Base-by-base conservation (phyloP, 78 protist genomes). In the Chrysochromulina tobinii region DNA sequence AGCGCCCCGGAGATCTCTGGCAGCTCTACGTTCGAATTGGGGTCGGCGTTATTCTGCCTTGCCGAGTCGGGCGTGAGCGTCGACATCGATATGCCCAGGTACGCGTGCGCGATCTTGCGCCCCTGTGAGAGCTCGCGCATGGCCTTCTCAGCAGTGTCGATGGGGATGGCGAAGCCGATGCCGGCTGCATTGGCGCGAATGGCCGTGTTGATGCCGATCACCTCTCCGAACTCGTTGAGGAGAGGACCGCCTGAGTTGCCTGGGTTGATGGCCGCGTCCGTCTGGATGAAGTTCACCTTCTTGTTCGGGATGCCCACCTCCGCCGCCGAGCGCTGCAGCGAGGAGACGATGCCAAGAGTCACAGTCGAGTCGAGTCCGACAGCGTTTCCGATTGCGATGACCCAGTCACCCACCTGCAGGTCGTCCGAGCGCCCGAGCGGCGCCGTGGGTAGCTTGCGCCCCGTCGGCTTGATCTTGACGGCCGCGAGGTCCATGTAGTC, bases 121-220 rank as follows among this genome's bases (percentile, higher is more conserved):
- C 87, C 87, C 38, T 1, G 5, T 50, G 87, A 1, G 50, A 55
- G 87, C 58, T 20, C 64, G 1, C 7, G 1, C 87, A 55, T 51
- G 50, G 87, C 83, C 21, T 75, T 75, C 25, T 38, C 20, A 1
- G 87, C 87, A 21, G n/a, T 55, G 87, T 55, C 64, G 64, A 79
- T 79, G 27, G 87, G 87, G 64, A 79, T 79, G 48, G 87, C 87
- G 11, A 79, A 79, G 87, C 87, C 87, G n/a, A 79, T 79, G 21
- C 87, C 87, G 20, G 59, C 87, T n/a, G 87, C 87, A 38, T 79
- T 79, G 50, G 87, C 87, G 38, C 87, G 87, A 38, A 79, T 79
- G 48, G 87, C 87, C 4, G 87, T 79, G 87, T 79, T 79, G 87
- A 79, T 79, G 20, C 87, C 87, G 2, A 79, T 21, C 21, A 79